Evolutionary conservation across 768 basidiomycete genomes (phyloP), one percentile per base, ranked within the genome.

Genomic region (Dioszegia aurantiaca): DNA sequence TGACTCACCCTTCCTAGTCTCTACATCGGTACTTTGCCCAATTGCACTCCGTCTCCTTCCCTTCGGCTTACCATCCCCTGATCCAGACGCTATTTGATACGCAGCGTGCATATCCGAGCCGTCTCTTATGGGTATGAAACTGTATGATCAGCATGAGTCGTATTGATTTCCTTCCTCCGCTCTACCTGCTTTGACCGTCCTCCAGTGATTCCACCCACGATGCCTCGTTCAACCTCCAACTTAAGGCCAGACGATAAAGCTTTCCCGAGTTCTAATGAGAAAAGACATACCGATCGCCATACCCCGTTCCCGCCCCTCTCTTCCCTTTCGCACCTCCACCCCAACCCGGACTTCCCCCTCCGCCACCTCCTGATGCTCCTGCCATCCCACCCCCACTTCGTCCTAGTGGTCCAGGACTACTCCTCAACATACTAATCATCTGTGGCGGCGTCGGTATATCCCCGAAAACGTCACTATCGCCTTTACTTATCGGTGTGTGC

Each of bases 111-210:
- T 78, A 75, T 86, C 85, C 30, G 82, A 81, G 0, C 80, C 77
- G 49, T 85, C 84, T 45, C 85, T 78, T 40, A 78, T 81, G 4
- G 86, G 86, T 14, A 87, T 83, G 73, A 87, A 87, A 10, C 86
- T 84, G 71, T 2, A 10, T 1, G 9, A 36, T 45, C 44, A 53
- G 28, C 12, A 48, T 42, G 14, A 56, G 2, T 31, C 28, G 16
- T 16, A 8, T n/a, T n/a, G n/a, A n/a, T n/a, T n/a, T n/a, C n/a
- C n/a, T n/a, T n/a, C n/a, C n/a, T n/a, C n/a, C n/a, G n/a, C n/a
- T n/a, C n/a, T n/a, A n/a, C n/a, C n/a, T n/a, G n/a, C n/a, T n/a
- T n/a, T n/a, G n/a, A n/a, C n/a, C n/a, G n/a, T n/a, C n/a, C n/a
- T n/a, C n/a, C n/a, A n/a, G n/a, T n/a, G n/a, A n/a, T n/a, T 5